Evolutionary conservation across 495 filamentous ascomycete genomes (phyloP).

Genomic region (Penicillium waksmanii): DNA sequence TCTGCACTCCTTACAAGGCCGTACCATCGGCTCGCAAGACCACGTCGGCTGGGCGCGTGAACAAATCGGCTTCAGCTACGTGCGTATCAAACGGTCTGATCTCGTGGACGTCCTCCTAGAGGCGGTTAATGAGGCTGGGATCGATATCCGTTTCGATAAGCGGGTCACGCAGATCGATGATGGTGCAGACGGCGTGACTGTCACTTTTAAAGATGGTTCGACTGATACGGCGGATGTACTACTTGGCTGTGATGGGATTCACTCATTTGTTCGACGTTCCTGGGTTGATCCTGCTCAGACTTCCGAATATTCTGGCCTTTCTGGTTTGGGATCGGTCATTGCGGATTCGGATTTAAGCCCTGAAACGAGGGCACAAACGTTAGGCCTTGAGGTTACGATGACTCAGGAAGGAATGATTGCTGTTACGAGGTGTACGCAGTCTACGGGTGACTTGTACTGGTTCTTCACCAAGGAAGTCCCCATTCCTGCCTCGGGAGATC

Average conservation of each 20-base stretch:
- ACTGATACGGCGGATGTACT: conserved; percentile 49
- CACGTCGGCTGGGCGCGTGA: conserved; percentile 20
- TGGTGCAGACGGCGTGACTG: conserved; percentile 17
- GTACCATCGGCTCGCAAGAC: conserved; percentile 28
- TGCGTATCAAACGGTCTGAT: conserved; percentile 37
- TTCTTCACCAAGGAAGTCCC: conserved; percentile 31
- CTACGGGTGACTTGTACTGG: conserved; percentile 34
- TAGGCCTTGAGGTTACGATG: conserved; percentile 46
- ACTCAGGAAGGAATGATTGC: conserved; percentile 54
- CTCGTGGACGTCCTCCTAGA: conserved; percentile 34
- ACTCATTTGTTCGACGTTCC: conserved; percentile 39
- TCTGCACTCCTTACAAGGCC: conserved; percentile 36
- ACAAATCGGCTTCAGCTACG: conserved; percentile 37
- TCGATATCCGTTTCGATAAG: conserved; percentile 31
- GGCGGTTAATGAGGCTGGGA: conserved; percentile 22
- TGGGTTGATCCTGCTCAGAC: conserved; percentile 33
- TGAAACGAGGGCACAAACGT: conserved; percentile 10
- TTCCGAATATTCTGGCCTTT: conserved; percentile 39
- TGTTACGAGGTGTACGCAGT: conserved; percentile 38
- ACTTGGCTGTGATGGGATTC: conserved; percentile 63
- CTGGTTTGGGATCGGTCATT: conserved; percentile 50
- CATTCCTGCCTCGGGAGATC: conserved; percentile 32
- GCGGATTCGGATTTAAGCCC: conserved; percentile 20
- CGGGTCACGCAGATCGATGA: conserved; percentile 24
- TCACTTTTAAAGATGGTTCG: conserved; percentile 35